phyloP scores from a whole-genome alignment of 192 early-diverging fungal genomes.

The Coemansia sp. region DNA sequence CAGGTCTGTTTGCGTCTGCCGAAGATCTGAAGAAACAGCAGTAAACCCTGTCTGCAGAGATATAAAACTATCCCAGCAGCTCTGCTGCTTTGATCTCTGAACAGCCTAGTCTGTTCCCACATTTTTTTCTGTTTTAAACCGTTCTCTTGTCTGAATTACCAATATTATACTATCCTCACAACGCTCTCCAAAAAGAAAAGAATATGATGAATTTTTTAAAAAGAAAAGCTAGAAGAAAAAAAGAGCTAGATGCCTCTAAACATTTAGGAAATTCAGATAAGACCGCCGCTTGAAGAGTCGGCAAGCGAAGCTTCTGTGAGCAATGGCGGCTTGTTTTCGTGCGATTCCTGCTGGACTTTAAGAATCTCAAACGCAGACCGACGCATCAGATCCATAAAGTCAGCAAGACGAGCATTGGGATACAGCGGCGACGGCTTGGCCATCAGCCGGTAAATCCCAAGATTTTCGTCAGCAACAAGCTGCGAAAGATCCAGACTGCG shows the following conservation, averaged over 20 bases:
- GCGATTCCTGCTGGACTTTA: constrained; percentile 38
- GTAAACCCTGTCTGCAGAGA: neutral
- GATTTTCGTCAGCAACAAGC: constrained; percentile 55
- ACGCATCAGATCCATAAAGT: constrained; percentile 56
- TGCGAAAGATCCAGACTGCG: constrained; percentile 59
- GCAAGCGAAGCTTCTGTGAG: constrained; percentile 12
- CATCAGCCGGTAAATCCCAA: constrained; percentile 51
- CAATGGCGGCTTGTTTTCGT: constrained; percentile 35
- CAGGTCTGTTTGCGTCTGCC: constrained; percentile 43
- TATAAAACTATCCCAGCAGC: too few species aligned
- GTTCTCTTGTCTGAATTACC: neutral
- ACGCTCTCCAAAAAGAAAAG: neutral
- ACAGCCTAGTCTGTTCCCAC: too few species aligned
- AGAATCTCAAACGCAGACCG: constrained; percentile 54
- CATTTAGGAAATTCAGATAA: neutral
- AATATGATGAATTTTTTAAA: neutral
- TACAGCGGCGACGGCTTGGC: constrained; percentile 42
- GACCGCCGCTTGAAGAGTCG: neutral
- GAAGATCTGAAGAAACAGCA: constrained; percentile 43
- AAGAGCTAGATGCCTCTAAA: too few species aligned
- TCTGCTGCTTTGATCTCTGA: too few species aligned
- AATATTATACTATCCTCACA: neutral
- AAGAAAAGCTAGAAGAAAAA: too few species aligned
- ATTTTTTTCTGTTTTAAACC: neutral
- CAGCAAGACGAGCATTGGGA: constrained; percentile 47